Evolutionary conservation across 257 asterid species (phyloP), one percentile per base, ranked within the genome.

Genomic region (Ophiorrhiza pumila): DNA sequence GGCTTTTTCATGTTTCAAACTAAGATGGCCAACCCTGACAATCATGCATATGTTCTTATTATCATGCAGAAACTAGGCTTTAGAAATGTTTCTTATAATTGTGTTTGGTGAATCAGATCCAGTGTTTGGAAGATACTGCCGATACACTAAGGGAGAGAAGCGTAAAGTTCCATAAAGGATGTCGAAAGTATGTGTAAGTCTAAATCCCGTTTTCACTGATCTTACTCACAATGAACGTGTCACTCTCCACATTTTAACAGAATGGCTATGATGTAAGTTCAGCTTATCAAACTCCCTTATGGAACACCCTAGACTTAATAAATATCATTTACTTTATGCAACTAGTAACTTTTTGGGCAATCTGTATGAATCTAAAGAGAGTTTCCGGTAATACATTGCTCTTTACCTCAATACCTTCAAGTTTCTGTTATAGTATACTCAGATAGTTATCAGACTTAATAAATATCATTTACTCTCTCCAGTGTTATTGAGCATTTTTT

Each of bases 121-220:
- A 91, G 68, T 77, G 86, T 80, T 76, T 91, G 95, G 99, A 94
- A 85, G 99, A 94, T 80, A 85, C 81, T 80, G 95, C 95, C 27
- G 99, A 94, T 75, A 81, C 78, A 66, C 65, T 94, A 79, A 85
- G 95, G 74, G 98, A 91, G 55, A 86, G 90, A 83, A 85, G 98
- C 66, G 80, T 90, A 68, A 94, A 92, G 86, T 91, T 91, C 78
- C 92, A 87, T 81, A 91, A 94, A 90, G 97, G 98, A 73, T 88
- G 92, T 78, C 91, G 95, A 75, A 94, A 91, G 81, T 94, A 94
- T 84, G 86, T 86, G 98, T 91, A 86, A 88, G 97, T 75, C 56
- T 10, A 56, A 20, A 58, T 52, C 55, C 43, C 56, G 43, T 49
- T 59, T 63, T 72, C 42, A 7, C 46, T 57, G 62, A 22, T 72